Evolutionary conservation across 805 yeast genomes (phyloP), one percentile per base, ranked within the genome.

Genomic region (Ogataea pignaliae): DNA sequence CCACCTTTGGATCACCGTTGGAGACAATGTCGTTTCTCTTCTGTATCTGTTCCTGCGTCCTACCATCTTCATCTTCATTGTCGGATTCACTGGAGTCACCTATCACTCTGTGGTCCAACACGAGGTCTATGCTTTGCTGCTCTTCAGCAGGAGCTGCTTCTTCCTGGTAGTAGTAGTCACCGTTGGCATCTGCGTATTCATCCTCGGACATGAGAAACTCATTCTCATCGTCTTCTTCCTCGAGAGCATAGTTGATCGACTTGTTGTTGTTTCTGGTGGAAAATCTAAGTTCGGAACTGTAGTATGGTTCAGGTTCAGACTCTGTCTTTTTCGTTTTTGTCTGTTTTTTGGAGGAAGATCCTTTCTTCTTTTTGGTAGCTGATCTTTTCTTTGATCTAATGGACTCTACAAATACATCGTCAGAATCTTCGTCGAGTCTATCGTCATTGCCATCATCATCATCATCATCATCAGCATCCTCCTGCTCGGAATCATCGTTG

Each of bases 241-340:
- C 95, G 26, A 85, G 78, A 34, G 76, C 80, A 59, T 90, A 90
- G 60, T 88, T 88, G 36, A 90, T 81, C n/a, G 73, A 70, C 49
- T 70, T 78, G 52, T 72, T 76, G 34, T 55, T 56, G 55, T 82
- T 84, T 61, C 98, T 75, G 2, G 90, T 75, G 14, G 95, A 85
- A 53, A 88, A 88, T 47, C 97, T 73, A 13, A 86, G 68, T 51
- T 85, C 89, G 15, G 72, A 59, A 17, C 65, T 62, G 21, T n/a
- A 11, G n/a, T 16, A 26, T 26, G 40, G 12, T 13, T 31, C 14
- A 13, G 18, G 7, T 5, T 16, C 15, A 1, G 37, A 35, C 43
- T 42, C 44, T 18, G 35, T 32, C 36, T 40, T 30, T 34, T 33
- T 40, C 36, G 37, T 39, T 43, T 43, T 26, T 16, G 37, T 26